These are phyloP conservation scores for Dendrocalamus latiflorus DNA, from an alignment of 202 grass and related monocot genomes.

Conservation along the genomic window DNA sequence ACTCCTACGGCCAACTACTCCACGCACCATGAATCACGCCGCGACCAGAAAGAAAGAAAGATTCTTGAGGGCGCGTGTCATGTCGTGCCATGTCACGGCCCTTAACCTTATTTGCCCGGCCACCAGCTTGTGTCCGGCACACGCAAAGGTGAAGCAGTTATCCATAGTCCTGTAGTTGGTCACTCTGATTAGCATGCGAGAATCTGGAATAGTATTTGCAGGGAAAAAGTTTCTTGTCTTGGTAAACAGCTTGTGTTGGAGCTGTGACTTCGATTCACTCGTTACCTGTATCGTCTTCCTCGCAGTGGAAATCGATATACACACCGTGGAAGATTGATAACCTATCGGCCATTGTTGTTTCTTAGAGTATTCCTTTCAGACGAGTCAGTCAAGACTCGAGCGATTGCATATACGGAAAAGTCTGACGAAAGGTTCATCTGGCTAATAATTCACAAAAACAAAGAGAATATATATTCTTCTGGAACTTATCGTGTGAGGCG, in stretches of 20 bases:
- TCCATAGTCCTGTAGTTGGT: neutral
- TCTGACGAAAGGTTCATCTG: neutral
- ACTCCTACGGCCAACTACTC: neutral
- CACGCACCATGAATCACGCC: conserved; percentile 34
- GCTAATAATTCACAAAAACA: neutral
- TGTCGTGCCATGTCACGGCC: neutral
- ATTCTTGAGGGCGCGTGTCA: neutral
- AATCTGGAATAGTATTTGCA: neutral
- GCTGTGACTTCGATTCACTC: neutral
- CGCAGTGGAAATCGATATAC: neutral
- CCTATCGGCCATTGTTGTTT: no score
- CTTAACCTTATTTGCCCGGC: neutral
- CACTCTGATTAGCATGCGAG: neutral
- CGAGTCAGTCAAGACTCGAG: neutral
- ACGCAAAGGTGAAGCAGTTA: conserved; percentile 12
- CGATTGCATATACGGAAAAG: neutral
- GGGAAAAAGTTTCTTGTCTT: neutral
- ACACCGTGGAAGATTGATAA: no score
- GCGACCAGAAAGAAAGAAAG: neutral
- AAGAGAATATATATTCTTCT: neutral
- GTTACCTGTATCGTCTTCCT: neutral
- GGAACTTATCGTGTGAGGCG: neutral
- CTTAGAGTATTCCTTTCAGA: neutral
- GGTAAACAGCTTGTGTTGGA: neutral
- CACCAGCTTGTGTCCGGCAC: conserved; percentile 24